Percentiles rank a stretch among this genome's conserved stretches.
phyloP scores from a whole-genome alignment of 768 basidiomycete genomes.

The Termitomyces sp. region DNA sequence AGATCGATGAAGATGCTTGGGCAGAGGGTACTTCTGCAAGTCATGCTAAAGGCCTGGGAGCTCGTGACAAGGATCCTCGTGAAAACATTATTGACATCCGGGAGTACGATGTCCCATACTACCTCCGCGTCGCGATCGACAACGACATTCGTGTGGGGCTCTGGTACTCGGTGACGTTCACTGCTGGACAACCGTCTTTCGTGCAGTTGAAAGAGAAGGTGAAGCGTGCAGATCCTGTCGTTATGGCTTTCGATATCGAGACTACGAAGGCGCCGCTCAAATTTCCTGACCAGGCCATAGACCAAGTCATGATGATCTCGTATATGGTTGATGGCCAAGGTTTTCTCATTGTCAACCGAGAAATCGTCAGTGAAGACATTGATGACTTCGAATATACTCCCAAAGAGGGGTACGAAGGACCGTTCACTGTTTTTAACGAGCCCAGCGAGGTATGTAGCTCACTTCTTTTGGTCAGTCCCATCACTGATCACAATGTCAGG shows the following conservation, averaged over 20 bases:
- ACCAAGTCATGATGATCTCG: constrained; percentile 99
- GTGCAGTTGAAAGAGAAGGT: constrained; percentile 73
- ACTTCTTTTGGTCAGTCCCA: background rate
- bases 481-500: constrained; percentile 33
- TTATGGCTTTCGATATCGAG: constrained; percentile 99
- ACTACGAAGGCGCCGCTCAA: constrained; percentile 99
- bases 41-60: constrained; percentile 22
- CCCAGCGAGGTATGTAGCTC: constrained; percentile 68
- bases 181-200: constrained; percentile 73
- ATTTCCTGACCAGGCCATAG: constrained; percentile 92
- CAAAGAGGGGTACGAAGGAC: constrained; percentile 95
- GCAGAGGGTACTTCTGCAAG: constrained; percentile 34
- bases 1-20: constrained; percentile 58
- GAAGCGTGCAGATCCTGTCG: constrained; percentile 97
- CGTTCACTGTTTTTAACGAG: constrained; percentile 94
- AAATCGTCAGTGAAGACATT: constrained; percentile 96
- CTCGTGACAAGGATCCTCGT: constrained; percentile 72
- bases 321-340: constrained; percentile 99
- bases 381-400: constrained; percentile 99
- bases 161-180: constrained; percentile 92
- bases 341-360: constrained; percentile 94
- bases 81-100: constrained; percentile 92
- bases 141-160: constrained; percentile 95
- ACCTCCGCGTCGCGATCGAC: constrained; percentile 98
- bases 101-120: constrained; percentile 97